Evolutionary conservation across 2,329 filamentous ascomycete genomes (phyloP), one percentile per base, ranked within the genome.

Genomic region (Aspergillus glaucus): DNA sequence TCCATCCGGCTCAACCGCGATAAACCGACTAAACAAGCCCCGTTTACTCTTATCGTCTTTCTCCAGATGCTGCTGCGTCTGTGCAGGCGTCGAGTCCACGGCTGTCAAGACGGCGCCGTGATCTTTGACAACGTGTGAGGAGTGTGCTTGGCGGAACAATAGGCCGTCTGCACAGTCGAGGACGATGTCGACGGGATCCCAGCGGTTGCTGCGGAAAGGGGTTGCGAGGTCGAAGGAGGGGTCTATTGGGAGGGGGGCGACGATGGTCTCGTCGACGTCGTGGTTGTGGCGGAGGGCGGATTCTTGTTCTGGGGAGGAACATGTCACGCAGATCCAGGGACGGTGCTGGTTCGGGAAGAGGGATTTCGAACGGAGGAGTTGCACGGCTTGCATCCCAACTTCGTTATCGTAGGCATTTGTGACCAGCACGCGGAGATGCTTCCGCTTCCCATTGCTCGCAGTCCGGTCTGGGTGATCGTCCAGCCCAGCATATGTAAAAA

Each of bases 321-420:
- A 68, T 15, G 64, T 68, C n/a, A 58, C 66, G 46, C 66, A 71
- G 45, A 71, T 60, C 69, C 69, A 72, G 12, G 63, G 64, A 26
- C 57, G 56, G 30, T 56, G 56, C 3, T 48, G 43, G 9, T 51
- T 26, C 3, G 62, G 56, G 49, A 71, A 70, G 2, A 72, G 52
- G 10, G 56, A 56, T 14, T 58, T 56, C 14, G 66, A 61, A 30
- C 67, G 62, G 10, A 72, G 59, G 17, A 73, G 55, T n/a, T 68
- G 63, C 10, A 73, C 52, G 2, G 62, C 63, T 30, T 70, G 63
- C 1, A 62, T 56, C 7, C 66, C 71, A 22, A 72, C 64, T 21
- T 68, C 65, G 42, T 60, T 65, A n/a, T 58, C 60, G 17, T 59
- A 56, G 2, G 67, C 64, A 43, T 71, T 70, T 21, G 67, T 66